phyloP scores from a whole-genome alignment of 371 early-diverging fungal species.

The Haplosporangium sp. region DNA sequence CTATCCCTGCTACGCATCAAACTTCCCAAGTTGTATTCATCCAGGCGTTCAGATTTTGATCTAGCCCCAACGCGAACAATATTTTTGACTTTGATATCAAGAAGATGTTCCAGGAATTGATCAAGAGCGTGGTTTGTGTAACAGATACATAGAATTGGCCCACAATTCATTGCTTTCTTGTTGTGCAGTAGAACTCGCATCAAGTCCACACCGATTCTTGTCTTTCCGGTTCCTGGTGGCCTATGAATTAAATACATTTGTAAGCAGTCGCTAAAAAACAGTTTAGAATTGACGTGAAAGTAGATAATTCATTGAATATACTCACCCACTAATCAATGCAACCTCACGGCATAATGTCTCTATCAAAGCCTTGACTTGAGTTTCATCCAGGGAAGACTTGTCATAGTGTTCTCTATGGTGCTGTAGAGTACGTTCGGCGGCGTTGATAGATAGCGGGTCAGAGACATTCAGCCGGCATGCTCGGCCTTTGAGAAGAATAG shows the following conservation, averaged over 20 bases:
- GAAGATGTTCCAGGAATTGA: constrained; percentile 61
- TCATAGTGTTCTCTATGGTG: background rate
- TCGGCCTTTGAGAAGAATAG: constrained; percentile 17
- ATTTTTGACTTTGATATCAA: constrained; percentile 30
- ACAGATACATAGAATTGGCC: constrained; percentile 63
- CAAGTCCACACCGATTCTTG: constrained; percentile 61
- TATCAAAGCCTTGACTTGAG: constrained; percentile 55
- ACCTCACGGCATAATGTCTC: constrained; percentile 57
- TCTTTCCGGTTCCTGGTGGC: constrained; percentile 71
- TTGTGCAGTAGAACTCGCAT: constrained; percentile 58
- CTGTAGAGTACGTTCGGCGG: constrained; percentile 1
- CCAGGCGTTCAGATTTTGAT: constrained; percentile 46
- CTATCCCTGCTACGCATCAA: constrained; percentile 10
- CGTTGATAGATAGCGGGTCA: constrained; percentile 4
- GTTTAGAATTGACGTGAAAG: too few relatives aligned
- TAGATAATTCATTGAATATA: too few relatives aligned
- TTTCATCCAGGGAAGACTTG: constrained; percentile 33
- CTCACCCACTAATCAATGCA: constrained; percentile 58
- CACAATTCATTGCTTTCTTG: constrained; percentile 19
- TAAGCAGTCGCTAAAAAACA: too few relatives aligned
- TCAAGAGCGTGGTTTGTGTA: constrained; percentile 72
- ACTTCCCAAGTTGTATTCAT: constrained; percentile 35
- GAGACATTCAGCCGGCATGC: constrained; percentile 18
- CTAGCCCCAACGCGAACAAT: constrained; percentile 62
- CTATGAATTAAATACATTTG: constrained; percentile 13